Evolutionary conservation across 2,329 filamentous ascomycete species (phyloP), one percentile per base, ranked within the genome.

Genomic region (Venturia nashicola): DNA sequence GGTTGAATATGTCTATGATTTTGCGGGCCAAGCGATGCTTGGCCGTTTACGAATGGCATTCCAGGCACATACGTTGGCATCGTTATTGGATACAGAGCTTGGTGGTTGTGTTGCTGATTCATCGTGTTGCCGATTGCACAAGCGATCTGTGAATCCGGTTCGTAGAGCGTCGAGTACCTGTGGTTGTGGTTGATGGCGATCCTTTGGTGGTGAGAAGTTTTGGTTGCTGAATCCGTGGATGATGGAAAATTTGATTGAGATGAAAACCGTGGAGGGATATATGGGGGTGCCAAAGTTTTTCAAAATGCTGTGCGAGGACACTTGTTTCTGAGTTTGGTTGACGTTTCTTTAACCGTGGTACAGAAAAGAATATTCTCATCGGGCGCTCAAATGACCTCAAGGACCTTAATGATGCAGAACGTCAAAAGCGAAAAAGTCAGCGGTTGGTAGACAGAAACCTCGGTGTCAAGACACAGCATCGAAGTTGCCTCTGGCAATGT

Each of bases 151-250:
- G 5, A 39, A 39, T 11, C 11, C 36, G 36, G 44, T 23, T 23
- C 44, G 44, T 20, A 48, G 44, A 48, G 44, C 44, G 44, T 23
- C n/a, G 44, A 7, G n/a, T 20, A 20, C 44, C 44, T 48, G 44
- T 48, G 44, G 44, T 20, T 48, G 44, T 23, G 11, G 11, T 39
- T 39, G 44, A 20, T 48, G 44, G n/a, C 7, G 44, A 48, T 23
- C n/a, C 6, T 11, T 48, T 20, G 44, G 18, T 48, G 46, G 20
- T 51, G 46, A 14, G 20, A 23, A 6, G 11, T 51, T 27, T 23
- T 51, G 46, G 20, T 27, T 51, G 20, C 12, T 9, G 20, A 5
- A 23, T 51, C 20, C 20, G 20, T 51, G 46, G 46, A 8, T 73
- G 54, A 61, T 16, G 5, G n/a, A 40, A 20, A 16, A 27, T 27